Conservation (phyloP, 176 grass and related monocot species). For the maize (Zea mays) region DNA sequence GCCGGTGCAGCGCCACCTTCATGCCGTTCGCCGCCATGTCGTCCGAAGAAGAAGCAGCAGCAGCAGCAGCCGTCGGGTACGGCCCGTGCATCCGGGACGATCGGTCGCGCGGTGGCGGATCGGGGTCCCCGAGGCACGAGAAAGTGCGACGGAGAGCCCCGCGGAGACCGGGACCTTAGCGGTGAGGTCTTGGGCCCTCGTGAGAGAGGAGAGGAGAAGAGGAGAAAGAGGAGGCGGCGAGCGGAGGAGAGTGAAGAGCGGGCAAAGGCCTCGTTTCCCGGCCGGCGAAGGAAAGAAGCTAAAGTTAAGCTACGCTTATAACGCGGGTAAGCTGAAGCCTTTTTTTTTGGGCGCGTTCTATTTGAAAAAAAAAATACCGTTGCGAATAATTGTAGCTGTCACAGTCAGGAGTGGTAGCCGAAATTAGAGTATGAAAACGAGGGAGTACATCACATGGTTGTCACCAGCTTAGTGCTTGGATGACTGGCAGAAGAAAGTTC, state of each 20-base stretch:
- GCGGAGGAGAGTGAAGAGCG: conserved; percentile 34
- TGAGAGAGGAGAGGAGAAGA: conserved; percentile 25
- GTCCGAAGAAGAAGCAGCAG: not conserved
- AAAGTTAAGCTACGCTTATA: conserved; percentile 34
- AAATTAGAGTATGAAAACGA: conserved; percentile 28
- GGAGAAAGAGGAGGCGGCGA: conserved; percentile 24
- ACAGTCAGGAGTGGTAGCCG: conserved; percentile 29
- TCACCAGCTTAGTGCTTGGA: not conserved
- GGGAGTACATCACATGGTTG: not conserved
- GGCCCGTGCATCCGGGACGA: not conserved
- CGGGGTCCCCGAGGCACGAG: conserved; percentile 57
- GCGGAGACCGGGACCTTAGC: conserved; percentile 24
- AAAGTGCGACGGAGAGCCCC: conserved; percentile 60
- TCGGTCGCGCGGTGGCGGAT: conserved; percentile 9
- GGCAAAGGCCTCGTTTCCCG: conserved; percentile 30
- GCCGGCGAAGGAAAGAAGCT: conserved; percentile 7
- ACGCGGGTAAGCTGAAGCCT: not conserved
- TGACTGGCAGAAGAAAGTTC: no score
- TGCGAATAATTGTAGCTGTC: conserved; percentile 24
- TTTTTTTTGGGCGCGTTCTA: conserved; percentile 43
- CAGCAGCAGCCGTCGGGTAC: no score
- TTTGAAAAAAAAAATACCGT: conserved; percentile 34
- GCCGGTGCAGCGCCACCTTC: conserved; percentile 59
- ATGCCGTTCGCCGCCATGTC: conserved; percentile 46
- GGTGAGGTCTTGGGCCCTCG: not conserved